A percentile compares a stretch with the other conserved stretches of the same genome.
phyloP scores from a whole-genome alignment of 305 asterid genomes.

The Coffea humblotiana region DNA sequence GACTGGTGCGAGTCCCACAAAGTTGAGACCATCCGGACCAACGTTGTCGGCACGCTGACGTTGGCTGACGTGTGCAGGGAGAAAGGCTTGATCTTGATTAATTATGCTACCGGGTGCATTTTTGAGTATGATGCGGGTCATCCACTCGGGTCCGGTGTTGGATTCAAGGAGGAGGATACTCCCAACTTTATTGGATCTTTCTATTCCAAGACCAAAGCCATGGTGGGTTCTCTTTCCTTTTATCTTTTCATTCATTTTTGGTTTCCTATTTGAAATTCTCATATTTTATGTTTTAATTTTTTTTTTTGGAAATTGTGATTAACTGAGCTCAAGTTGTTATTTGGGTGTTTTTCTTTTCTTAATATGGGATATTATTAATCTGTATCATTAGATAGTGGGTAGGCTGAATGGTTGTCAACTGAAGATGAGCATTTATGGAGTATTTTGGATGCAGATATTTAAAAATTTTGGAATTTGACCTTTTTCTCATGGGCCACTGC shows the following conservation, averaged over 20 bases:
- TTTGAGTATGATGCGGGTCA: constrained; percentile 73
- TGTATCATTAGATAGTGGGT: not conserved
- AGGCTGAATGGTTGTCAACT: not conserved
- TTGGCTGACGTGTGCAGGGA: constrained; percentile 82
- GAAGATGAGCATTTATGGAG: not conserved
- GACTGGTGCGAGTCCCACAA: constrained; percentile 92
- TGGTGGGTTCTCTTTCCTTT: constrained; percentile 43
- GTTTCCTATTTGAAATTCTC: not conserved
- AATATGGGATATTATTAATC: not conserved
- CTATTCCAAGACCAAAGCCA: constrained; percentile 88
- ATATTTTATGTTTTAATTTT: too few species aligned
- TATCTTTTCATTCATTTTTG: not conserved
- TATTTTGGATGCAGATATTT: not conserved
- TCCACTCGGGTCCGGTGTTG: constrained; percentile 69
- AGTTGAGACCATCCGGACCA: constrained; percentile 77
- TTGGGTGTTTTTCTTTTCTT: not conserved
- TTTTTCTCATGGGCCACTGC: not conserved
- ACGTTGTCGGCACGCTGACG: constrained; percentile 80
- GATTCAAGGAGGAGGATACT: constrained; percentile 83
- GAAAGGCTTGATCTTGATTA: constrained; percentile 57
- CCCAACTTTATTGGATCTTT: constrained; percentile 81
- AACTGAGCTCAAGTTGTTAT: not conserved
- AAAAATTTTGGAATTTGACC: not conserved
- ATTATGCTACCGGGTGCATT: constrained; percentile 85
- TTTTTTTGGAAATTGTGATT: not conserved